Conservation (phyloP, 805 yeast genomes). For the Yamadazyma ubonensis region DNA sequence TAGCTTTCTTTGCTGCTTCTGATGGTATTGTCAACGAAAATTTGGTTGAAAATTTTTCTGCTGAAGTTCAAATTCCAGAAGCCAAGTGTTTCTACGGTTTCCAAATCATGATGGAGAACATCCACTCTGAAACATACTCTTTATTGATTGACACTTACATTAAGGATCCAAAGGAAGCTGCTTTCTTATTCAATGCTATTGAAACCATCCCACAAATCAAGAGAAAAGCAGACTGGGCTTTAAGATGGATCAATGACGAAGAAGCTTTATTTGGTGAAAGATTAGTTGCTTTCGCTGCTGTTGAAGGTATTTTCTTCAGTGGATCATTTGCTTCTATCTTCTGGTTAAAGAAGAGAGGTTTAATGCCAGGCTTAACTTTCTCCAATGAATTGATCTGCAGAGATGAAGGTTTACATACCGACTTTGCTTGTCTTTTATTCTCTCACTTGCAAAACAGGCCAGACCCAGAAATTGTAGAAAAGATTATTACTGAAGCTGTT, state of each 20-base stretch:
- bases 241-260: conserved; percentile 91
- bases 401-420: conserved; percentile 98
- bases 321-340: conserved; percentile 98
- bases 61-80: conserved; percentile 96
- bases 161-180: conserved; percentile 93
- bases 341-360: conserved; percentile 98
- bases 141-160: conserved; percentile 91
- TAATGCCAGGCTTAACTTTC: conserved; percentile 98
- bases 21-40: conserved; percentile 98
- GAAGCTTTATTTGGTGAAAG: conserved; percentile 93
- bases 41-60: conserved; percentile 94
- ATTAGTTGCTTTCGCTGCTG: conserved; percentile 97
- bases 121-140: conserved; percentile 96
- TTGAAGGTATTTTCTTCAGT: conserved; percentile 97
- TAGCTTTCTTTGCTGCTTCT: conserved; percentile 97
- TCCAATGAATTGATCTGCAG: conserved; percentile 96
- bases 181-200: conserved; percentile 89
- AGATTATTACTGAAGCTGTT: conserved; percentile 93
- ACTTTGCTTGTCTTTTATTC: conserved; percentile 93
- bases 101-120: conserved; percentile 99
- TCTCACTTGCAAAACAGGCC: conserved; percentile 93
- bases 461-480: conserved; percentile 69
- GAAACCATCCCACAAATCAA: conserved; percentile 95
- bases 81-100: conserved; percentile 98
- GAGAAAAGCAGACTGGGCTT: conserved; percentile 98